Percentiles rank a stretch among this genome's conserved stretches.
Conservation (phyloP, 495 filamentous ascomycete species). For the Trichodelitschia bisporula region DNA sequence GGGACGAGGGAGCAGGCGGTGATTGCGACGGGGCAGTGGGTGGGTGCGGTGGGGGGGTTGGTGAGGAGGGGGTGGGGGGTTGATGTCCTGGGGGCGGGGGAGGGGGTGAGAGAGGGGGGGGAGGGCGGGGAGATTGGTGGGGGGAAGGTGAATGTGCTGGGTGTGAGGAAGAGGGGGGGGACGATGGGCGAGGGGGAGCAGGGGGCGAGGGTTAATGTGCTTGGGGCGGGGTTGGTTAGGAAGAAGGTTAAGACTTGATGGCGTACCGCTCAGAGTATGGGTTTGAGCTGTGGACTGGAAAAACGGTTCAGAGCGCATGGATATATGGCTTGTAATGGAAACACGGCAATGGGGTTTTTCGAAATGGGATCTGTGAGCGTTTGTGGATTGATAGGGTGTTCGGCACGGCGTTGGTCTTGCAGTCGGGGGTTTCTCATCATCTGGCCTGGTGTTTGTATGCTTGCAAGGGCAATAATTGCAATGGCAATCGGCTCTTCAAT, state of each 20-base stretch:
- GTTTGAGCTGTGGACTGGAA: too few species aligned
- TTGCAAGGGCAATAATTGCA: too few species aligned
- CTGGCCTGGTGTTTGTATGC: too few species aligned
- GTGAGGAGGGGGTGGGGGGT: conserved; percentile 23
- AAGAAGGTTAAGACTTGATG: conserved; percentile 43
- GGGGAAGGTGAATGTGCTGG: conserved; percentile 8
- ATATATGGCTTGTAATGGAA: too few species aligned
- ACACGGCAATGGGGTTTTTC: too few species aligned
- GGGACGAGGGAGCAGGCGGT: conserved; percentile 39
- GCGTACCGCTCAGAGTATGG: too few species aligned
- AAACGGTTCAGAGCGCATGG: too few species aligned
- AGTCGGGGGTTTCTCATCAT: too few species aligned
- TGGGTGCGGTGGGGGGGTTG: conserved; percentile 29
- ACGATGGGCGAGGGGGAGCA: conserved; percentile 7
- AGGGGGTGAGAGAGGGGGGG: conserved; percentile 18
- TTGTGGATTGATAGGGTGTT: too few species aligned
- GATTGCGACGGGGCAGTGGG: conserved; percentile 48
- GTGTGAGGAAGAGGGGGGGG: conserved; percentile 12
- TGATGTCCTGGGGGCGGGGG: conserved; percentile 29
- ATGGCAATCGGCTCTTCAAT: too few species aligned
- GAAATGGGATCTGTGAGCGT: too few species aligned
- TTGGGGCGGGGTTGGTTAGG: conserved; percentile 31
- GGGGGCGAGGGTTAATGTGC: conserved; percentile 25
- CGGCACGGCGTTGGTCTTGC: too few species aligned
- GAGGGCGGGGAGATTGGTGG: not conserved